Evolutionary conservation across 1,139 yeast species (phyloP), one percentile per base, ranked within the genome.

Genomic region (Geotrichum australiense): DNA sequence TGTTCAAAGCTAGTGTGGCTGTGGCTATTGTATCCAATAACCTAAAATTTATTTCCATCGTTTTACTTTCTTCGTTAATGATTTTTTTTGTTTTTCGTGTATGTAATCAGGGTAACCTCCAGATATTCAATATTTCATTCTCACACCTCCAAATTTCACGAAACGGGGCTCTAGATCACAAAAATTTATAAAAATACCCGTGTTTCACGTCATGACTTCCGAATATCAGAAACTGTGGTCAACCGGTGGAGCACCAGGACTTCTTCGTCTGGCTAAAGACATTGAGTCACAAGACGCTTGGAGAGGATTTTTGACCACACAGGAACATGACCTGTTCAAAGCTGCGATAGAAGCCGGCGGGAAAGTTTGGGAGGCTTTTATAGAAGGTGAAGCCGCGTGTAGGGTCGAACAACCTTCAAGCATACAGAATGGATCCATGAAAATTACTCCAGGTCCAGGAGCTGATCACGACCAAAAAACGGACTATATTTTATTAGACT

Each of bases 211-310:
- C n/a, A 45, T 45, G 46, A 40, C 42, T 14, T 28, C 31, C 40
- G 27, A 35, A 20, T 40, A 32, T 40, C 42, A 41, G 23, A 30
- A 31, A 20, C 48, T 62, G 48, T 65, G 69, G 69, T 50, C 64
- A 25, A 39, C 55, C 25, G 59, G 62, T 41, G 55, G 63, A 47
- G 55, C 65, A 8, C 55, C 48, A 37, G 57, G 59, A 32, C 55
- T 66, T 35, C 54, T 55, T 37, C 53, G 49, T 33, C 53, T 66
- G 16, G 70, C 70, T 11, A 52, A 49, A 20, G 63, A 63, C 41
- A 58, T 67, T 26, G 65, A 66, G 37, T 47, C 53, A 2, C 57
- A 58, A 25, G 70, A 62, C 6, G 48, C 55, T 11, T 67, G 71
- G 70, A 51, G 59, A 21, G 63, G 67, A 24, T 65, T 62, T 44